phyloP scores from a whole-genome alignment of 768 basidiomycete species.

The Rhodotorula paludigena region DNA sequence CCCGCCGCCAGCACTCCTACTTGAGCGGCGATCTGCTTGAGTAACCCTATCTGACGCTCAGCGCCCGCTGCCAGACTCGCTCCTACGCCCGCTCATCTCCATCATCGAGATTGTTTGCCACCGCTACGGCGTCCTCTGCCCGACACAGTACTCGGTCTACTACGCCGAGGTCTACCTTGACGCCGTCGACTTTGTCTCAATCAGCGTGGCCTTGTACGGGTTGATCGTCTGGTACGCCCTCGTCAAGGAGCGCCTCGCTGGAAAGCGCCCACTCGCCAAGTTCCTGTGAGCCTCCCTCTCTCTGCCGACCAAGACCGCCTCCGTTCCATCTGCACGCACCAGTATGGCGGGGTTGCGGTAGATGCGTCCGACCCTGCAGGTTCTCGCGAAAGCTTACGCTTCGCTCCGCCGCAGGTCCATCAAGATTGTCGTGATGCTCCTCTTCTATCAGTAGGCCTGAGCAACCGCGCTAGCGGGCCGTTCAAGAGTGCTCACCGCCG shows the following conservation, averaged over 20 bases:
- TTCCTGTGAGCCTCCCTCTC: constrained; percentile 63
- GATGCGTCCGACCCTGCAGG: neutral
- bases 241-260: constrained; percentile 70
- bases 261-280: constrained; percentile 71
- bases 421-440: constrained; percentile 35
- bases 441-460: constrained; percentile 73
- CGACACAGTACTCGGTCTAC: constrained; percentile 39
- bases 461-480: too few relatives aligned
- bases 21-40: too few relatives aligned
- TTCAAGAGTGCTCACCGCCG: too few relatives aligned
- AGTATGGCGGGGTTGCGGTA: too few relatives aligned
- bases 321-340: too few relatives aligned
- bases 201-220: constrained; percentile 83
- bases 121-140: constrained; percentile 63
- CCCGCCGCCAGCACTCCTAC: neutral
- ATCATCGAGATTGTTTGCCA: constrained; percentile 68
- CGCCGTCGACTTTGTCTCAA: constrained; percentile 70
- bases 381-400: neutral
- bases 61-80: constrained; percentile 1
- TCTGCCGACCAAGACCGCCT: neutral
- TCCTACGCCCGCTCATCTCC: constrained; percentile 37
- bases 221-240: constrained; percentile 76
- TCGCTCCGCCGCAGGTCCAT: neutral
- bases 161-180: constrained; percentile 57
- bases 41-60: too few relatives aligned